Evolutionary conservation across 179 eudicot species (phyloP), one percentile per base, ranked within the genome.

Genomic region (Beta lomatogona): DNA sequence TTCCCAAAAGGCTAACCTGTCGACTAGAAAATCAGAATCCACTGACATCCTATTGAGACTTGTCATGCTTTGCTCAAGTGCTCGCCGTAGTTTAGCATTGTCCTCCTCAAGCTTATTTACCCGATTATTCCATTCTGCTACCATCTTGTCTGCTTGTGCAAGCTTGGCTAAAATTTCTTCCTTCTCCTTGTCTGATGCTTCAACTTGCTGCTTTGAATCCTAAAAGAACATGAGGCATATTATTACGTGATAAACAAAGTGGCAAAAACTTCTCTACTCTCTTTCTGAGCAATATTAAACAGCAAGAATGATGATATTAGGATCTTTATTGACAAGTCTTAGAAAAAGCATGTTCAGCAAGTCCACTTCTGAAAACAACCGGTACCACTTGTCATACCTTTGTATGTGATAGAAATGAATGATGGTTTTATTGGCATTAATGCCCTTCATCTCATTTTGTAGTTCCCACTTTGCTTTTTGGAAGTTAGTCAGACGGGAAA

Each of bases 41-140:
- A 93, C 86, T 6, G 99, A 96, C 99, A 94, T 96, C 81, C 98
- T 90, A 84, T 93, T 96, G 81, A 96, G 89, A 80, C 98, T 92
- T 50, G 97, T 92, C 98, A 96, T 96, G 90, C 98, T 96, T 83
- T 96, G 99, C 89, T 96, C 99, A 57, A 96, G 91, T 66, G 98
- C 98, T 70, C 97, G 95, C 12, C 97, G 98, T 48, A 96, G 82
- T 86, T 96, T 96, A 54, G 84, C 88, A 83, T 96, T 96, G 88
- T 96, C 98, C 74, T 94, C 98, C 87, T 93, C 97, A 58, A 96
- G 81, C 87, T 96, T 96, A 87, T 86, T 89, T 58, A 94, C 92
- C 75, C 97, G 87, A 81, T 67, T 87, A 89, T 89, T 96, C 81
- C 91, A 92, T 67, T 93, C 98, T 28, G 79, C 82, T 67, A 89